Evolutionary conservation across 169 alveolate genomes (phyloP).

Genomic region (Amoebophrya sp.): DNA sequence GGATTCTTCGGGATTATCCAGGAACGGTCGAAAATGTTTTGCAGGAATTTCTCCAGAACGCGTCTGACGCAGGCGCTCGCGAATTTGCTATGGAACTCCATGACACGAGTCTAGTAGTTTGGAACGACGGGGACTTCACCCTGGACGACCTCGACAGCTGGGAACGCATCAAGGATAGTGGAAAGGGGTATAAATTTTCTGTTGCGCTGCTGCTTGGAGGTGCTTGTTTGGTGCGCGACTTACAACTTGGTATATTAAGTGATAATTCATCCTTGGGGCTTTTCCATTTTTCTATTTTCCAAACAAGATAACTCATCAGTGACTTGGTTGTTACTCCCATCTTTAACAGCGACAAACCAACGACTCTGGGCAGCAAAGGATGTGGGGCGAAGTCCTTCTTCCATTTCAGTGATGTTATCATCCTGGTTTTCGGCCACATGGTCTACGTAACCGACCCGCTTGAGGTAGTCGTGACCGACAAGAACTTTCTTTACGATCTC

Average conservation of each 20-base stretch:
- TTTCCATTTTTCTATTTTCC: too few relatives aligned
- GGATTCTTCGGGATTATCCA: not conserved
- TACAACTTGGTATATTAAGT: too few relatives aligned
- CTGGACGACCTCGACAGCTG: not conserved
- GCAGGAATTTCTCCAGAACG: not conserved
- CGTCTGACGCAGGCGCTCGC: not conserved
- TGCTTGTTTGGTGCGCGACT: not conserved
- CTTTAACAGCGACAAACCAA: not conserved
- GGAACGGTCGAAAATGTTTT: not conserved
- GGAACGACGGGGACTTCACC: not conserved
- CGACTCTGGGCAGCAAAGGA: not conserved
- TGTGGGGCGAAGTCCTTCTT: not conserved
- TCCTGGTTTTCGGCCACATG: not conserved
- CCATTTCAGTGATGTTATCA: not conserved
- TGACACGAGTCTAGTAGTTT: not conserved
- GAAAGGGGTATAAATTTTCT: not conserved
- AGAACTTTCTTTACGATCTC: not conserved
- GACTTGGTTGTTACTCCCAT: too few relatives aligned
- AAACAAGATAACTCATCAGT: too few relatives aligned
- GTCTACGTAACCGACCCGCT: constrained; percentile 17
- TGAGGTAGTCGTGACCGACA: not conserved
- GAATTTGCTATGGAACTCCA: not conserved
- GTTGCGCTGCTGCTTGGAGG: not conserved
- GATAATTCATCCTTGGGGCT: not conserved
- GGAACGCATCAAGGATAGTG: not conserved